These are phyloP conservation scores for Phylloporus scabripes DNA, from an alignment of 768 basidiomycete genomes.

Conservation along the genomic window DNA sequence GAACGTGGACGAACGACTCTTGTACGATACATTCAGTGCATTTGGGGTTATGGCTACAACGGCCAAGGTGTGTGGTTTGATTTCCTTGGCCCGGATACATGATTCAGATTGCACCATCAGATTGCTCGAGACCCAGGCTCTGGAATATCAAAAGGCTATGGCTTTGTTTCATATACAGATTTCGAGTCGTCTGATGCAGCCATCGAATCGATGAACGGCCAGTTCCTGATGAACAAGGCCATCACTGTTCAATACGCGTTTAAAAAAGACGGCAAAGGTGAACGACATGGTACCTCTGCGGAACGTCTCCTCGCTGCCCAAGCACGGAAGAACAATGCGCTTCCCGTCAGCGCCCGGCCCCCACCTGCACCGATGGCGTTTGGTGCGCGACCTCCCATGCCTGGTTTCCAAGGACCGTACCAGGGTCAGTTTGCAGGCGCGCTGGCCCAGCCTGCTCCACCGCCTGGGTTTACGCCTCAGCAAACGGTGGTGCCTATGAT, in stretches of 20 bases:
- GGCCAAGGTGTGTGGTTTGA: constrained; percentile 53
- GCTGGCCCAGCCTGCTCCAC: constrained; percentile 76
- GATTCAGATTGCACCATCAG: constrained; percentile 36
- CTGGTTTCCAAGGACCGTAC: constrained; percentile 70
- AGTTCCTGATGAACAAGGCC: constrained; percentile 98
- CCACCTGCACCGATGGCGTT: constrained; percentile 72
- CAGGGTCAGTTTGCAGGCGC: constrained; percentile 94
- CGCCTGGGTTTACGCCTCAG: constrained; percentile 72
- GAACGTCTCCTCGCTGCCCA: constrained; percentile 94
- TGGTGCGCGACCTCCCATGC: constrained; percentile 59
- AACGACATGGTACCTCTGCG: constrained; percentile 95
- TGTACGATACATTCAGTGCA: constrained; percentile 94
- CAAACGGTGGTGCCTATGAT: constrained; percentile 56
- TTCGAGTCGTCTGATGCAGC: constrained; percentile 97
- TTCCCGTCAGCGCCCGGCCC: constrained; percentile 72
- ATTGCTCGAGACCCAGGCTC: constrained; percentile 84
- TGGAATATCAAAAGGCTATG: constrained; percentile 92
- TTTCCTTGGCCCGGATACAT: not conserved
- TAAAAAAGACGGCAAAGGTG: constrained; percentile 98
- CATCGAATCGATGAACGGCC: constrained; percentile 93
- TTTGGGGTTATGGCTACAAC: constrained; percentile 92
- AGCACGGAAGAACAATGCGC: constrained; percentile 90
- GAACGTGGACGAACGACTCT: constrained; percentile 85
- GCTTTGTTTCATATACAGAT: constrained; percentile 95
- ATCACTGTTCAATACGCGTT: constrained; percentile 97